A percentile compares a stretch with the other conserved stretches of the same genome.
Conservation (phyloP, 2,329 filamentous ascomycete genomes). For the Venturia pyrina region DNA sequence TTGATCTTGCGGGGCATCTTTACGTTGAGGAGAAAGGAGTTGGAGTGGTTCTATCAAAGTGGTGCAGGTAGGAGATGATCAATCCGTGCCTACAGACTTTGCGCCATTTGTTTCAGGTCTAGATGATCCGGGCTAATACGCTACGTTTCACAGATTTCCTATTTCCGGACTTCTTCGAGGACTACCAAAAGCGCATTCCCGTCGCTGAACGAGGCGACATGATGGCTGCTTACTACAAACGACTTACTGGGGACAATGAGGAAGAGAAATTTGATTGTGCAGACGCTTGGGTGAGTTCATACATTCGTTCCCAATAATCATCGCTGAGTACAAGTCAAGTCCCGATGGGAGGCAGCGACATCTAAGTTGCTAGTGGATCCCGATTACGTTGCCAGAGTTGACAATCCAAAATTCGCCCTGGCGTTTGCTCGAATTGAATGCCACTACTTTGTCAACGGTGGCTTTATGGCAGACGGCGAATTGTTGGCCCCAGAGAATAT, state of each 20-base stretch:
- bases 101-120: neutral
- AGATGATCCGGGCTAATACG: neutral
- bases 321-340: neutral
- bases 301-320: constrained; percentile 15
- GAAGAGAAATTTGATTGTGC: constrained; percentile 23
- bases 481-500: constrained; percentile 26
- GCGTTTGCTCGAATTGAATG: constrained; percentile 33
- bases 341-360: constrained; percentile 15
- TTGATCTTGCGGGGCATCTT: constrained; percentile 37
- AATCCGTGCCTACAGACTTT: neutral
- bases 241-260: constrained; percentile 26
- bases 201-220: constrained; percentile 22
- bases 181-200: neutral
- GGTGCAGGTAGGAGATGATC: constrained; percentile 17
- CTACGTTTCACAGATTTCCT: neutral
- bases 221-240: constrained; percentile 30
- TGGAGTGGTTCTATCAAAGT: constrained; percentile 26
- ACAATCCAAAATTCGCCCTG: constrained; percentile 23
- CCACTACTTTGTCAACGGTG: constrained; percentile 34
- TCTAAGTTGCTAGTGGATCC: constrained; percentile 20
- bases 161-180: neutral
- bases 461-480: constrained; percentile 33
- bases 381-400: constrained; percentile 18
- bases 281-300: constrained; percentile 28
- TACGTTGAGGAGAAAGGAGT: constrained; percentile 25